Percentiles rank a stretch among this genome's conserved stretches.
phyloP scores from a whole-genome alignment of 345 rosid genomes.

The Gossypium arboreum region DNA sequence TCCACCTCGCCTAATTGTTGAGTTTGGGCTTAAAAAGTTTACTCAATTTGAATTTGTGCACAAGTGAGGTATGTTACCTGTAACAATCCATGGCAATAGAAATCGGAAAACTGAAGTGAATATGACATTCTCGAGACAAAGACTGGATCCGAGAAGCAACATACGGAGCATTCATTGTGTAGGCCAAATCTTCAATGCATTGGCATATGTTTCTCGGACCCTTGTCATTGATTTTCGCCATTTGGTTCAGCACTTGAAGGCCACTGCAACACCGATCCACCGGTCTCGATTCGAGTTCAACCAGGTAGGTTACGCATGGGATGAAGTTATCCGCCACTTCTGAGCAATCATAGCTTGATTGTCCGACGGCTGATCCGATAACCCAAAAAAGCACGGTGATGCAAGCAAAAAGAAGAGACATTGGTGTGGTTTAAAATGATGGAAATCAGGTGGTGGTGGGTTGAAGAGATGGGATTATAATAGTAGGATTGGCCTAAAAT shows the following conservation, averaged over 20 bases:
- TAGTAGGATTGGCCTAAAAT: not conserved
- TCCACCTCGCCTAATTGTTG: no score
- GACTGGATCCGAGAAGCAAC: conserved; percentile 13
- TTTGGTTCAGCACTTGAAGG: not conserved
- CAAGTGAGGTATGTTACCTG: conserved; percentile 13
- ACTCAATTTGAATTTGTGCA: not conserved
- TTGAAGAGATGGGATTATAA: not conserved
- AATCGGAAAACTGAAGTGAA: conserved; percentile 30
- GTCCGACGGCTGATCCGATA: not conserved
- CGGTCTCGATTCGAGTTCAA: not conserved
- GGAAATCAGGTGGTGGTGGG: not conserved
- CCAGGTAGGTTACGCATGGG: not conserved
- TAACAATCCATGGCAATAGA: conserved; percentile 38
- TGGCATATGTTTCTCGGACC: conserved; percentile 21
- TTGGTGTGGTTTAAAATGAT: not conserved
- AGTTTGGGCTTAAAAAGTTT: no score
- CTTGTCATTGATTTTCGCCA: not conserved
- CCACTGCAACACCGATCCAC: not conserved
- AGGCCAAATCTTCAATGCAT: conserved; percentile 31
- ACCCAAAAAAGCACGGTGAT: not conserved
- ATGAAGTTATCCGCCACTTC: not conserved
- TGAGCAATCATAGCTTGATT: not conserved
- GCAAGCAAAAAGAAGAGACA: not conserved
- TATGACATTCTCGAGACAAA: conserved; percentile 15
- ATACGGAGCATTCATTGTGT: conserved; percentile 16